Evolutionary conservation across 441 rosid species (phyloP).

Genomic region (Erodium texanum): DNA sequence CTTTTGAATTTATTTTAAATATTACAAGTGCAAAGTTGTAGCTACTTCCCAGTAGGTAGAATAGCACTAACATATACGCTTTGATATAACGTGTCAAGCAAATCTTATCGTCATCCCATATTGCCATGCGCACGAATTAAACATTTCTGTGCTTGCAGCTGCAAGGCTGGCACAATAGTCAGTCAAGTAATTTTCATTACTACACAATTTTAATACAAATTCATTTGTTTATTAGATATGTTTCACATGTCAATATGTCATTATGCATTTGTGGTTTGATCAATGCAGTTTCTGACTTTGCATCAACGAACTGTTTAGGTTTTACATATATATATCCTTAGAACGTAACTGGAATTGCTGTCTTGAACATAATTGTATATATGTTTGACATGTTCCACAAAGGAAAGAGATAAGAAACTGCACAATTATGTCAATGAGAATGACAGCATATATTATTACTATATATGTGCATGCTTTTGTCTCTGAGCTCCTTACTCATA

Average conservation of each 20-base stretch:
- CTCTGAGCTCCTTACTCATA: too few species aligned
- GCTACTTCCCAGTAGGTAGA: too few species aligned
- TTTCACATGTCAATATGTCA: background rate
- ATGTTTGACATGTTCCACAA: conserved; percentile 1
- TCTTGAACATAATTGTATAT: background rate
- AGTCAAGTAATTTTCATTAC: background rate
- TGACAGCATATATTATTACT: background rate
- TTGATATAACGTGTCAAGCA: background rate
- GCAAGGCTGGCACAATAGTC: too few species aligned
- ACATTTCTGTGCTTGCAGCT: background rate
- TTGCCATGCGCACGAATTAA: background rate
- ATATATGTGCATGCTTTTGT: too few species aligned
- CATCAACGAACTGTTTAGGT: background rate
- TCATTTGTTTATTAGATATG: background rate
- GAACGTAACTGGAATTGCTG: background rate
- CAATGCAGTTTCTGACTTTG: background rate
- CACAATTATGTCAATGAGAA: background rate
- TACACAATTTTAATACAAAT: background rate
- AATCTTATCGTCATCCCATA: background rate
- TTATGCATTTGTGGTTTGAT: background rate
- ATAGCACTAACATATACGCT: background rate
- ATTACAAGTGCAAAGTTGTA: background rate
- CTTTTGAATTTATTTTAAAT: background rate
- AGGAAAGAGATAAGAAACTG: background rate
- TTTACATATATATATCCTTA: background rate